Evolutionary conservation across 2,329 filamentous ascomycete genomes (phyloP), one percentile per base, ranked within the genome.

Genomic region (Alternaria arborescens): DNA sequence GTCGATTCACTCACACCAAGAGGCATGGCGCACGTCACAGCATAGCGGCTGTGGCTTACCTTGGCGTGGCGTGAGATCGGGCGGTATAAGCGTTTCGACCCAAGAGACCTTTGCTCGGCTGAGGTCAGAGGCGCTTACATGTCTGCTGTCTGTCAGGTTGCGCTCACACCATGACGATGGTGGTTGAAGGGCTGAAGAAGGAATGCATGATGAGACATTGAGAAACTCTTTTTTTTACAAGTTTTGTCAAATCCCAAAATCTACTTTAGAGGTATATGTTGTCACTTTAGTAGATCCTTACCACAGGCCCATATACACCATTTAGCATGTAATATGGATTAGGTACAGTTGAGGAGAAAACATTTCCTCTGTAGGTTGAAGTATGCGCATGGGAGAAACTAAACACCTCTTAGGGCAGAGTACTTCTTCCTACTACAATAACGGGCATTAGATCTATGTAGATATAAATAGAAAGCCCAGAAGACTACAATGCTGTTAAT

Each of bases 61-160:
- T 58, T 53, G 50, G 47, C 55, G 42, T 34, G 16, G 44, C 42
- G 28, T 47, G 43, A 41, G 44, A 20, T 6, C 20, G 40, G 18
- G 34, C 14, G 14, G 14, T 24, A n/a, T 16, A 48, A 38, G 32
- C 46, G 24, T 50, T 18, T 12, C 5, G 12, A 22, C 14, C 46
- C 46, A 48, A 48, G 46, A 8, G 18, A 11, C 16, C 12, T 16
- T 16, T 24, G 8, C 3, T 8, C 55, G 50, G 55, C 55, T 58
- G 50, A 58, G 52, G 55, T 58, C 55, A 54, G 55, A 54, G 55
- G 55, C 55, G 55, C 30, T 32, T 24, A 8, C 12, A 14, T 24
- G 40, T 42, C 18, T 5, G 20, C 18, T 18, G 34, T 38, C 12
- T 38, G 20, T 24, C 16, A 34, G 32, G 16, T 18, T 26, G 11